These are phyloP conservation scores for Leccinum variicolor DNA, from an alignment of 768 basidiomycete genomes.

Conservation along the genomic window DNA sequence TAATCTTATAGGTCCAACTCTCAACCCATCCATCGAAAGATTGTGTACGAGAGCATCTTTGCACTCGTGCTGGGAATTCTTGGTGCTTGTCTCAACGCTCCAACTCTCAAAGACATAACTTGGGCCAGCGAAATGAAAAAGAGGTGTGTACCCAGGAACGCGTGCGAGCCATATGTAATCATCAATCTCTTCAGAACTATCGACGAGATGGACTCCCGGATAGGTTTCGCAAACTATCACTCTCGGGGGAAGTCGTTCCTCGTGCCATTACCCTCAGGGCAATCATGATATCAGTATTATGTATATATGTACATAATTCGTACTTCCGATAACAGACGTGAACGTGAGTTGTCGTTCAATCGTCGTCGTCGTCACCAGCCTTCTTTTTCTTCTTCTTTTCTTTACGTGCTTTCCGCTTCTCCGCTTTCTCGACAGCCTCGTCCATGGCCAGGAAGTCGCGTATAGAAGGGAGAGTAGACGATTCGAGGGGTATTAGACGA, in stretches of 20 bases:
- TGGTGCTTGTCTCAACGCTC: constrained; percentile 68
- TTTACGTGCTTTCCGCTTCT: constrained; percentile 71
- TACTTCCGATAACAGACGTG: not conserved
- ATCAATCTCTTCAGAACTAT: constrained; percentile 48
- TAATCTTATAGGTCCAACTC: not conserved
- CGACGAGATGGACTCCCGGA: constrained; percentile 71
- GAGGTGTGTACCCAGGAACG: constrained; percentile 45
- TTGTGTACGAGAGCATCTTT: constrained; percentile 60
- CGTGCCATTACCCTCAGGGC: constrained; percentile 2
- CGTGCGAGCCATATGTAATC: not conserved
- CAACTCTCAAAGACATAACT: constrained; percentile 73
- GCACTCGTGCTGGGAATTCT: constrained; percentile 66
- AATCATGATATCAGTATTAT: constrained; percentile 1
- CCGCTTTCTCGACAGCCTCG: constrained; percentile 55
- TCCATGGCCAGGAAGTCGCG: constrained; percentile 80
- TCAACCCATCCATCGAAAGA: constrained; percentile 38
- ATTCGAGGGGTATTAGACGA: constrained; percentile 70
- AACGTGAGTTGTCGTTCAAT: constrained; percentile 15
- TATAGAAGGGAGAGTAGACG: constrained; percentile 82
- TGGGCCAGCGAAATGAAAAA: constrained; percentile 90
- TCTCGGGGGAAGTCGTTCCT: constrained; percentile 48
- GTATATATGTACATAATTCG: constrained; percentile 2
- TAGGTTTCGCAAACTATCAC: constrained; percentile 59
- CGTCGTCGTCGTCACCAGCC: constrained; percentile 26
- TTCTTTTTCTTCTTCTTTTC: constrained; percentile 62